Base-by-base conservation (phyloP, 2,329 filamentous ascomycete species). In the Paramyrothecium roridum region DNA sequence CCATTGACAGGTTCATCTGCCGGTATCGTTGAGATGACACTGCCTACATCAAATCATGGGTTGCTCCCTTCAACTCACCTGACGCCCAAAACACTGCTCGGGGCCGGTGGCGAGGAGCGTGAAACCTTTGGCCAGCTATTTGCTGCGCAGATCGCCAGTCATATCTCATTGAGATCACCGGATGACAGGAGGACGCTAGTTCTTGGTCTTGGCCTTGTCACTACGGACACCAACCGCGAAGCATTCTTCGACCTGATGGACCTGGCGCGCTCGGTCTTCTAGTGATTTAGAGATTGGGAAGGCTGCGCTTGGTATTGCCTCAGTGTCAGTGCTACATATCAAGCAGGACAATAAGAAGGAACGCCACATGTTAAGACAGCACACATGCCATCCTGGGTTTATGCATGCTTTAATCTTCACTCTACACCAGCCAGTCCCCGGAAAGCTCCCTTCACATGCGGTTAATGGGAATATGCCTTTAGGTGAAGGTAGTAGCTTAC, bases 111-210 rank as follows among this genome's bases (percentile, higher is more conserved):
- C 33, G 81, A 88, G 52, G 86, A 90, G 49, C 83, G 92, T 47
- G 92, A 97, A 67, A 90, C 89, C 0, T 72, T 96, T 6, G 93
- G 91, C 1, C 93, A 97, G 70, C 83, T 97, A 2, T 88, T 96
- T 66, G 93, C 93, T 3, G 90, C 90, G 47, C 93, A 97, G 66
- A 88, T 98, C 61, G 95, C 89, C 6, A 96, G 87, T 65, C 84
- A 88, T 43, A 82, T 99, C 56, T 80, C 87, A 19, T 84, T 88
- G 57, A 86, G 86, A 59, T 81, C 89, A 52, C 86, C 91, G 1
- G 79, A 85, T 49, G 83, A 87, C 59, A 76, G 75, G 54, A 77
- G 86, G 46, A 86, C 78, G 2, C 68, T 89, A n/a, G 73, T 89
- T 11, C 70, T 88, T 3, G 86, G 85, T 0, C 71, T 89, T 10